Conservation (phyloP, 2,329 filamentous ascomycete genomes). For the Hymenoscyphus fraxineus region DNA sequence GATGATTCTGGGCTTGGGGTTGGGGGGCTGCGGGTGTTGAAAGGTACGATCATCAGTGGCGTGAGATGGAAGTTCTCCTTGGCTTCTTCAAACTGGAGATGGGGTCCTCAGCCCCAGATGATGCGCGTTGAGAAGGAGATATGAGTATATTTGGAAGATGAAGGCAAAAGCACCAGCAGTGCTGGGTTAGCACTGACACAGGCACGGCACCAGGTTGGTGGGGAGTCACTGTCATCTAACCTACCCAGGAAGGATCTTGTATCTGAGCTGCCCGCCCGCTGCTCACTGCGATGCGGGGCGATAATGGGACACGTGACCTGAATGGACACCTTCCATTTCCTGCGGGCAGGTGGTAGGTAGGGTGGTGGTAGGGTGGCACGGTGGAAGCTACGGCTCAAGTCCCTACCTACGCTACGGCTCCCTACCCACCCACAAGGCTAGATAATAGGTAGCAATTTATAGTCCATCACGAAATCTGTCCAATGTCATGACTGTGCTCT, state of each 20-base stretch:
- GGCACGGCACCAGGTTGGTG: background rate
- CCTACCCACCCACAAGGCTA: slow-evolving; percentile 1
- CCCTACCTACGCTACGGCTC: background rate
- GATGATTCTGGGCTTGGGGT: background rate
- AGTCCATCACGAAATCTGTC: background rate
- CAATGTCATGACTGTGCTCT: slow-evolving; percentile 25
- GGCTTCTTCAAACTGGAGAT: background rate
- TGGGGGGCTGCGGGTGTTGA: background rate
- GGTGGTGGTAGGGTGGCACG: too few species aligned
- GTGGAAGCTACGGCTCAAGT: background rate
- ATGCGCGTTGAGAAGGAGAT: background rate
- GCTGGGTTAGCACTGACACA: slow-evolving; percentile 1
- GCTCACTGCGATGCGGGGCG: background rate
- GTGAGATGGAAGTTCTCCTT: background rate
- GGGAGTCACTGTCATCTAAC: background rate
- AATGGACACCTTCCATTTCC: slow-evolving; percentile 1
- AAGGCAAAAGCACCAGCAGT: background rate
- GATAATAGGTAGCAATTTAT: background rate
- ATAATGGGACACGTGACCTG: background rate
- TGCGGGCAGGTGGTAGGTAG: too few species aligned
- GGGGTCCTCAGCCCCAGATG: slow-evolving; percentile 1
- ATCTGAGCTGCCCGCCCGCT: background rate
- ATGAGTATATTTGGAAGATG: background rate
- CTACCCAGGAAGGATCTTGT: background rate
- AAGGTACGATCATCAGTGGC: background rate